Base-by-base conservation (phyloP, 164 flowering plant species). In the Santalum album region DNA sequence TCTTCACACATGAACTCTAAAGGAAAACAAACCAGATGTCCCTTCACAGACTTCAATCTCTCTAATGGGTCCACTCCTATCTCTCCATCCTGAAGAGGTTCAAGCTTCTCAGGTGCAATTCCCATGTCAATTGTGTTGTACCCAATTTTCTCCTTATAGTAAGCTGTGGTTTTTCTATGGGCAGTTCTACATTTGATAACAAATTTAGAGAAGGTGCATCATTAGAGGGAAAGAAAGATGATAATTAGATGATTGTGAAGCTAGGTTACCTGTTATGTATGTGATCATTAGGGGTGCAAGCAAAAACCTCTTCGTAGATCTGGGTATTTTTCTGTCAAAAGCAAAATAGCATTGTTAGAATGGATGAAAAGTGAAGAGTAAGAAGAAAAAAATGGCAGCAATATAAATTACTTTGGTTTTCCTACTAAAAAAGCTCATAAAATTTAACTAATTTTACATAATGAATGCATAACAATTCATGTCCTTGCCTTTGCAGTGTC, bases 131-230 rank as follows among this genome's bases (percentile, higher is more conserved):
- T 45, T 24, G 49, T 45, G 24, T 11, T 45, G 25, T 45, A 25
- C 19, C 49, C 49, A 45, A 20, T 12, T 21, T 45, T 45, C 24
- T 45, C 25, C 49, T 45, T 45, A 7, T 25, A 45, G 14, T 20
- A 14, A 12, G 25, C 49, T 6, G 19, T 45, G 49, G 12, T 20
- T 22, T 45, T 12, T 45, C 49, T 20, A 15, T 20, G 49, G 25
- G 49, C 49, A 45, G 49, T 25, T 45, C 49, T 45, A 25, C 25
- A 22, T 45, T 45, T 45, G 49, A 45, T 20, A 12, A 15, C 25
- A 0, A 15, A 14, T 2, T 16, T 11, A 9, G 14, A 15, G 14
- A 3, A 15, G 2, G 15, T 9, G 16, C 14, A 38, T 0, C 14
- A 15, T 11, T 3, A 14, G 42, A 3, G 12, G 7, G 16, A 14